Evolutionary conservation across 495 filamentous ascomycete genomes (phyloP).

Genomic region (Corynascus novoguineensis): DNA sequence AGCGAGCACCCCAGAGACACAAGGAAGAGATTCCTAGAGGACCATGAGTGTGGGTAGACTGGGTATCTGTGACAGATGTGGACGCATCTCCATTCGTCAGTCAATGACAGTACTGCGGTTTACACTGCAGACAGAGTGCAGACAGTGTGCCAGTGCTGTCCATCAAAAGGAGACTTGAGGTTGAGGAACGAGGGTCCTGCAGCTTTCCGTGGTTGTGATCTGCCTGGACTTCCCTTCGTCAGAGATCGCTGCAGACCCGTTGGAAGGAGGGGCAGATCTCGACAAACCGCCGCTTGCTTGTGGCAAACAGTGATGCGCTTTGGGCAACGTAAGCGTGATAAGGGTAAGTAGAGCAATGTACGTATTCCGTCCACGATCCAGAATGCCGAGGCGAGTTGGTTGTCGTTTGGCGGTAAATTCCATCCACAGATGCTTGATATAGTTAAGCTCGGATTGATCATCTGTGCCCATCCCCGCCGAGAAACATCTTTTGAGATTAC

Average conservation of each 20-base stretch:
- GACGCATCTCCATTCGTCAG: no score
- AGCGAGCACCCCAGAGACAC: no score
- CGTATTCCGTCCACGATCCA: background rate
- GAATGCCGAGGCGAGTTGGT: background rate
- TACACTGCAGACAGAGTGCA: no score
- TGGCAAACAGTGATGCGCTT: conserved; percentile 2
- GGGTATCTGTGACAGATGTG: no score
- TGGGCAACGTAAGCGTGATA: no score
- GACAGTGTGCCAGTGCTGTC: no score
- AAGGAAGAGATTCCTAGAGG: no score
- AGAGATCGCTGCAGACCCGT: background rate
- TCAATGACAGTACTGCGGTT: no score
- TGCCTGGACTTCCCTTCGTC: background rate
- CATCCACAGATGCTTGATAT: background rate
- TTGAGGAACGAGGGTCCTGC: background rate
- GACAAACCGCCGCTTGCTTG: background rate
- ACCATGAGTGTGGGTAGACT: no score
- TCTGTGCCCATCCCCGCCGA: background rate
- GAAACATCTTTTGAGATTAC: no score
- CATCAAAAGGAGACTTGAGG: no score
- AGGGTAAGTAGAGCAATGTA: no score
- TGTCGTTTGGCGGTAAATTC: background rate
- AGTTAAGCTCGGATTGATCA: background rate
- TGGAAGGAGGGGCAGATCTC: conserved; percentile 10
- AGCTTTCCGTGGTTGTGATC: background rate